phyloP scores from a whole-genome alignment of 2,329 filamentous ascomycete genomes.

The Neofusicoccum laricinum region DNA sequence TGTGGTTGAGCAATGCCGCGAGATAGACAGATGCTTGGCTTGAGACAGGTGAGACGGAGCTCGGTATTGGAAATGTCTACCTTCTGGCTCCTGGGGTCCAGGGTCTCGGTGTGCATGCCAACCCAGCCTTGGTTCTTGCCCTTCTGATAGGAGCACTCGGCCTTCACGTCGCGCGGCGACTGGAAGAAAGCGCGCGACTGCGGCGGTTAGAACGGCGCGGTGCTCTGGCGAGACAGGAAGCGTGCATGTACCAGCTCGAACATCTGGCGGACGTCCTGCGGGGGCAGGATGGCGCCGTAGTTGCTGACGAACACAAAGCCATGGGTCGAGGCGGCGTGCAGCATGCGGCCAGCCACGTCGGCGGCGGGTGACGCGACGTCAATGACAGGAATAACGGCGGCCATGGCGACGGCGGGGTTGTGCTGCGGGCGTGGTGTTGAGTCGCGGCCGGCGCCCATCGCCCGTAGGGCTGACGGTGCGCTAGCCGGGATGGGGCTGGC shows the following conservation, averaged over 20 bases:
- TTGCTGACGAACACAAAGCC: conserved; percentile 91
- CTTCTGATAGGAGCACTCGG: conserved; percentile 66
- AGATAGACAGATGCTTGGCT: too few relatives aligned
- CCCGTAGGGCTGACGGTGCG: conserved; percentile 11
- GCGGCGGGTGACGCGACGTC: conserved; percentile 65
- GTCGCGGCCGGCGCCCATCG: neutral
- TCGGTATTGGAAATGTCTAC: conserved; percentile 40
- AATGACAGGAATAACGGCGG: conserved; percentile 67
- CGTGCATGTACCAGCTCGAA: conserved; percentile 65
- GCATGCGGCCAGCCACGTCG: conserved; percentile 64
- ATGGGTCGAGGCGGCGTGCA: conserved; percentile 76
- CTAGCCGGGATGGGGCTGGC: neutral
- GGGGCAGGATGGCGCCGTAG: conserved; percentile 59
- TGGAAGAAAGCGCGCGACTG: conserved; percentile 73
- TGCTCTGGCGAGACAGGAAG: neutral
- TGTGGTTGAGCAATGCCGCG: conserved; percentile 18
- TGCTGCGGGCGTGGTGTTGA: conserved; percentile 3
- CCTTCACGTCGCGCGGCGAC: conserved; percentile 68
- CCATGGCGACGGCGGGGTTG: neutral
- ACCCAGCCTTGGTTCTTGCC: conserved; percentile 83
- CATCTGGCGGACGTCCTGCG: conserved; percentile 63
- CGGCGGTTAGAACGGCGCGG: neutral
- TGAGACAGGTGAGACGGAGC: too few relatives aligned
- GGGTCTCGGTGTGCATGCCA: conserved; percentile 79
- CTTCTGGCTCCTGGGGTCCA: conserved; percentile 80